Conservation (phyloP, 345 rosid species). For the Syzygium aromaticum region DNA sequence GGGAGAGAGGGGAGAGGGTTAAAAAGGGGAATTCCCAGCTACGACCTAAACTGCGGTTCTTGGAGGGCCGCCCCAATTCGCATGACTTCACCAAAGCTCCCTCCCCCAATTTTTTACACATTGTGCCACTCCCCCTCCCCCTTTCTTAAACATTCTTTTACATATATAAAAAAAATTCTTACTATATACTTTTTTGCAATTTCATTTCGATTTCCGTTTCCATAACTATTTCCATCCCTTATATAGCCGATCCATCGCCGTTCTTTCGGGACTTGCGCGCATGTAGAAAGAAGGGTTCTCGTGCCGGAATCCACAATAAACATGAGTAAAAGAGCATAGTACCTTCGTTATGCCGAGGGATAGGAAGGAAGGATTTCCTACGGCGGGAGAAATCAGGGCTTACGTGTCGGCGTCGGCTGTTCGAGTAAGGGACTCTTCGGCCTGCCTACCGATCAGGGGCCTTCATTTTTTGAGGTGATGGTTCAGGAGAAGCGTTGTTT, state of each 20-base stretch:
- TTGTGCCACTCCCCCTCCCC: neutral
- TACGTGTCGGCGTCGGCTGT: fast-evolving
- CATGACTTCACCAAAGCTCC: neutral
- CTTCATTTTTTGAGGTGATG: neutral
- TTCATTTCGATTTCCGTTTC: neutral
- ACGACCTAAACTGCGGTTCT: neutral
- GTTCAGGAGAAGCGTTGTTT: neutral
- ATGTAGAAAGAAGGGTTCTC: neutral
- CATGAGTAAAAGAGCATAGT: neutral
- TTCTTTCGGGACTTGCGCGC: neutral
- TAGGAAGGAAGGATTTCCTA: neutral
- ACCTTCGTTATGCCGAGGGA: neutral
- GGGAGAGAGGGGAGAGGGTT: neutral
- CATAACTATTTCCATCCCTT: neutral
- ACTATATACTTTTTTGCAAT: neutral
- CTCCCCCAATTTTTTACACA: neutral
- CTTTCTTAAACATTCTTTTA: too few relatives aligned
- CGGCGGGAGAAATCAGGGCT: neutral
- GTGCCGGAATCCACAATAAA: neutral
- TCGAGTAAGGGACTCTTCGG: neutral
- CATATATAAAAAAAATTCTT: too few relatives aligned
- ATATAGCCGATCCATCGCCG: neutral
- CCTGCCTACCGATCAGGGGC: neutral
- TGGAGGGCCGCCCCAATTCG: neutral
- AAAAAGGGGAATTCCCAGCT: neutral